Evolutionary conservation across 768 basidiomycete species (phyloP).

Genomic region (Hydnomerulius pinastri): DNA sequence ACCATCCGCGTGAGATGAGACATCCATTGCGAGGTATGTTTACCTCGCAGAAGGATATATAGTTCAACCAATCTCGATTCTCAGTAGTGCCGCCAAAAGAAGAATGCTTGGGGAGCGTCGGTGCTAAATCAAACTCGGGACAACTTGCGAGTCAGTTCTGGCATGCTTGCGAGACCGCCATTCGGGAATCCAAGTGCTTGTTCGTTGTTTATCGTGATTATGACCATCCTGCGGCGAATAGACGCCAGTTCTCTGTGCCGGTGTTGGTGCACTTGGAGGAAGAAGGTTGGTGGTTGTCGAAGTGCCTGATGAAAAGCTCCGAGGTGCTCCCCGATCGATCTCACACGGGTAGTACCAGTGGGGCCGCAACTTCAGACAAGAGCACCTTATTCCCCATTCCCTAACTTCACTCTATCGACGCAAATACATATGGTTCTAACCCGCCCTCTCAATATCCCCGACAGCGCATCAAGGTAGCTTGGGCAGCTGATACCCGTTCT

Average conservation of each 20-base stretch:
- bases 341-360: no score
- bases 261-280: no score
- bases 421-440: background rate
- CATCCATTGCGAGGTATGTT: background rate
- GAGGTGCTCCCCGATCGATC: no score
- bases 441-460: background rate
- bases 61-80: background rate
- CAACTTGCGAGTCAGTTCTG: background rate
- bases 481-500: slow-evolving; percentile 20
- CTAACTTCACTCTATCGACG: background rate
- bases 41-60: no score
- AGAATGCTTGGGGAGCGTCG: background rate
- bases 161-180: background rate
- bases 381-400: no score
- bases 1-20: background rate
- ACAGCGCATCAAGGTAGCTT: background rate
- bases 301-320: no score
- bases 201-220: no score
- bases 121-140: background rate
- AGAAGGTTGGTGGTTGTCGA: no score
- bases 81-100: background rate
- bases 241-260: no score
- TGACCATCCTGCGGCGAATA: no score
- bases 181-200: background rate
- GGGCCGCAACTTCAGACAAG: no score